These are phyloP conservation scores for Helicocarpus griseus DNA, from an alignment of 2,329 filamentous ascomycete genomes.

Conservation along the genomic window DNA sequence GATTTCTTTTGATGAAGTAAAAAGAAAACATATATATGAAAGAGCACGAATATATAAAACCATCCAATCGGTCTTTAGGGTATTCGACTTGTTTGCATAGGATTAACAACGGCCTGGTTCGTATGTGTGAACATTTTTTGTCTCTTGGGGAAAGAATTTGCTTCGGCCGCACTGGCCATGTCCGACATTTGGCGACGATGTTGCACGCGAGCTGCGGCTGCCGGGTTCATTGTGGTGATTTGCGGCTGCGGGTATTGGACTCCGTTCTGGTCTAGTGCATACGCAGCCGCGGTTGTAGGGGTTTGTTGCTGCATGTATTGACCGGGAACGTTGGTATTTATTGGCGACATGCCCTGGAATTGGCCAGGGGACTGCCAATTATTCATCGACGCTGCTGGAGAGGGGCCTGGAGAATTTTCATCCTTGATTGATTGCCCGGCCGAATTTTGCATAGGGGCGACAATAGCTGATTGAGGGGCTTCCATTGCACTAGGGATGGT, in stretches of 20 bases:
- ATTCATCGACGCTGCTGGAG: constrained; percentile 47
- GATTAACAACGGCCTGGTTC: constrained; percentile 33
- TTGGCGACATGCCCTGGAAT: constrained; percentile 48
- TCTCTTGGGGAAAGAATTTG: constrained; percentile 46
- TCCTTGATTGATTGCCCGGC: constrained; percentile 50
- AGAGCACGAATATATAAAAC: background rate
- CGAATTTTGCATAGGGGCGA: constrained; percentile 42
- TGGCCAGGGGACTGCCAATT: constrained; percentile 57
- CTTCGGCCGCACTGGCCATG: constrained; percentile 45
- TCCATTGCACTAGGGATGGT: constrained; percentile 53
- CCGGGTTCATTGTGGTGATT: constrained; percentile 16
- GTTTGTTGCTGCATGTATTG: constrained; percentile 26
- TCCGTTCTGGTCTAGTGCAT: constrained; percentile 11
- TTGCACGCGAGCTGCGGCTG: constrained; percentile 15
- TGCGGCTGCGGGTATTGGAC: constrained; percentile 13
- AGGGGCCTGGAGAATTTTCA: constrained; percentile 54
- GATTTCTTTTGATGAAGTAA: background rate
- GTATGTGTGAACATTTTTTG: constrained; percentile 45
- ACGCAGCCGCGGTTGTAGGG: constrained; percentile 9
- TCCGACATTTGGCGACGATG: constrained; percentile 53
- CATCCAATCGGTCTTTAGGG: constrained; percentile 4
- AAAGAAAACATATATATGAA: background rate
- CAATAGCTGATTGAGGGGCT: constrained; percentile 30
- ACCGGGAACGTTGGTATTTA: constrained; percentile 38
- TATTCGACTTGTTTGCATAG: constrained; percentile 39